Evolutionary conservation across 1,284 basidiomycete genomes (phyloP), one percentile per base, ranked within the genome.

Genomic region (Neolentinus lepideus): DNA sequence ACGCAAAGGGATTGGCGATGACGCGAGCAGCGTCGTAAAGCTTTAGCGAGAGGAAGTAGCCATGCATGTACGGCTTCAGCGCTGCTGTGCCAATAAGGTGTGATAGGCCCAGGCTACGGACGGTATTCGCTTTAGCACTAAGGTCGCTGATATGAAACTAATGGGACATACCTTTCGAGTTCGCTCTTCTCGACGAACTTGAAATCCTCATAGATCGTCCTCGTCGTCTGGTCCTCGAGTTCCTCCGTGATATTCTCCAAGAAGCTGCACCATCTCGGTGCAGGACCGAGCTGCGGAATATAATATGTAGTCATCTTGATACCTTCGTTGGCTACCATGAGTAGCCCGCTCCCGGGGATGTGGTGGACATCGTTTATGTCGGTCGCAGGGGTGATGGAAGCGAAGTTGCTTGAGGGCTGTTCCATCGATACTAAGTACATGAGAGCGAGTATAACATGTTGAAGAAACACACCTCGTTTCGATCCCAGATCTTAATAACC

Each of bases 51-150:
- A 99, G 74, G 76, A 99, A 99, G 83, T 95, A 98, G 52, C 97
- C 97, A 71, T 99, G 97, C 96, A 99, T 98, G 75, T 99, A 99
- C 1, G 97, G 96, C 69, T 96, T 95, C 77, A 99, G 88, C 14
- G 92, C 84, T 11, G 94, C 86, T 1, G 94, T 97, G 54, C 97
- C 97, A 64, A 98, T 75, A 63, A 99, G 90, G 69, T 97, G 92
- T 62, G 94, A 88, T 69, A 99, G 73, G n/a, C 92, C 91, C 57
- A 98, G 84, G 45, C 89, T 93, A 62, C 57, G 61, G 57, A 52
- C 25, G 31, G 48, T 55, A 53, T 26, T 53, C 52, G 51, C 57
- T 53, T 62, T 3, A 52, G 36, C 25, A 59, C 54, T 38, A 43
- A 61, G 50, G 52, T 45, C 19, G 33, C 45, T 26, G 45, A 51